Conservation (phyloP, 306 rosid genomes). For the Rubus idaeus region DNA sequence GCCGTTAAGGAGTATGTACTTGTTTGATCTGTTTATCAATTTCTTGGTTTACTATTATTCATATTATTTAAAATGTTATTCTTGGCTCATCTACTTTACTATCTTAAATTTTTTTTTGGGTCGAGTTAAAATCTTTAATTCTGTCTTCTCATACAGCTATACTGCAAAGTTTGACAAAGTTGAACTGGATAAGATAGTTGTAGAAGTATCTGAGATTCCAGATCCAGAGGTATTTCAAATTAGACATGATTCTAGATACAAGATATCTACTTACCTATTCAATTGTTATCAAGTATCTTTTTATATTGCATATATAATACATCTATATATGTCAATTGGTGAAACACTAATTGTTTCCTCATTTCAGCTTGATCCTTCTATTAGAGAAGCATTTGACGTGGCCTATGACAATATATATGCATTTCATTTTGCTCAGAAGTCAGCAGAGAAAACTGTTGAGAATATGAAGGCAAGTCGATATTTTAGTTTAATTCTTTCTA, state of each 20-base stretch:
- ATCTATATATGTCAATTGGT: not conserved
- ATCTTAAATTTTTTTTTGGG: not conserved
- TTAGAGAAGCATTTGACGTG: conserved; percentile 85
- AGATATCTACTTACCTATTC: not conserved
- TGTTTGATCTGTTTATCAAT: not conserved
- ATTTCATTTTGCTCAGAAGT: conserved; percentile 88
- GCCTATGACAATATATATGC: conserved; percentile 91
- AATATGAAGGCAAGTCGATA: conserved; percentile 77
- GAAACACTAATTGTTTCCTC: conserved; percentile 18
- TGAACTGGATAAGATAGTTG: conserved; percentile 56
- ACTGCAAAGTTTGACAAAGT: conserved; percentile 82
- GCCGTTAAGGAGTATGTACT: conserved; percentile 74
- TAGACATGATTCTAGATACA: not conserved
- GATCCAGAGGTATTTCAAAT: conserved; percentile 72
- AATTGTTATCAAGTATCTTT: not conserved
- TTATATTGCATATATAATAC: not conserved
- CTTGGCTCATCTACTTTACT: no score
- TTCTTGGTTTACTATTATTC: not conserved
- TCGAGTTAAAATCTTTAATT: conserved; percentile 6
- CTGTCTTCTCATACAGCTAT: conserved; percentile 47
- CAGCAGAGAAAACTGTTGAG: conserved; percentile 68
- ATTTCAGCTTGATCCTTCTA: conserved; percentile 68
- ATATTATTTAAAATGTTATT: not conserved
- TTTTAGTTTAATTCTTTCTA: conserved; percentile 17
- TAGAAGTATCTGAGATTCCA: conserved; percentile 69